Evolutionary conservation across 75 land plant species (phyloP).

Genomic region (Cryptomeria japonica): DNA sequence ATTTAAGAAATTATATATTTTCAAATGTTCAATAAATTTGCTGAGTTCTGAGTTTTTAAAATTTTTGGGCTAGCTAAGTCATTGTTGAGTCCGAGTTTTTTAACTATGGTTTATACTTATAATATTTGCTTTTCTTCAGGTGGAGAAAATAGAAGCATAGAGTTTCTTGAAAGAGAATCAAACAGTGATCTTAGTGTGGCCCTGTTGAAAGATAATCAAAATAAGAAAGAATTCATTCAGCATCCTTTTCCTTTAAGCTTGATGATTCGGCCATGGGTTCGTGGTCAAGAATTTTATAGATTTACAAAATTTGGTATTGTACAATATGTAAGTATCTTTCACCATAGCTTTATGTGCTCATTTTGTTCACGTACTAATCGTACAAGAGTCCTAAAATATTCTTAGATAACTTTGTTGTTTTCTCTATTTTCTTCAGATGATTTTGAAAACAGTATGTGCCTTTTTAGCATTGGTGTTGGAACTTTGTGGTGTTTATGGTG

Average conservation of each 20-base stretch:
- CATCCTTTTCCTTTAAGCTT: conserved; percentile 46
- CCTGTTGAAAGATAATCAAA: conserved; percentile 38
- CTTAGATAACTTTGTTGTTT: conserved; percentile 8
- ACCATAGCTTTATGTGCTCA: neutral
- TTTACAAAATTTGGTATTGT: conserved; percentile 80
- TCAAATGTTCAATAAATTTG: too few species aligned
- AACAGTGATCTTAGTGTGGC: conserved; percentile 37
- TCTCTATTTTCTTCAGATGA: conserved; percentile 61
- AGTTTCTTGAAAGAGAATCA: conserved; percentile 58
- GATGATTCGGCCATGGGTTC: conserved; percentile 46
- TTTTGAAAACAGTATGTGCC: conserved; percentile 77
- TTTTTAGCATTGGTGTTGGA: conserved; percentile 75
- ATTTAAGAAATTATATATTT: too few species aligned
- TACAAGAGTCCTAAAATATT: neutral
- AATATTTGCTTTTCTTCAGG: conserved; percentile 36
- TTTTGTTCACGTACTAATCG: conserved; percentile 6
- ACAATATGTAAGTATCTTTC: conserved; percentile 70
- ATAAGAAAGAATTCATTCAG: conserved; percentile 21
- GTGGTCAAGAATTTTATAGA: conserved; percentile 62
- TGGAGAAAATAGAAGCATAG: conserved; percentile 65
- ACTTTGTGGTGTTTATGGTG: conserved; percentile 67
- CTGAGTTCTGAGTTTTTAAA: too few species aligned
- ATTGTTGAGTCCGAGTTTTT: too few species aligned
- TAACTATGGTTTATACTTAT: neutral
- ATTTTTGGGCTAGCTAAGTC: too few species aligned